Base-by-base conservation (phyloP, 2,329 filamentous ascomycete species). In the Iodosphaeria phyllophila region DNA sequence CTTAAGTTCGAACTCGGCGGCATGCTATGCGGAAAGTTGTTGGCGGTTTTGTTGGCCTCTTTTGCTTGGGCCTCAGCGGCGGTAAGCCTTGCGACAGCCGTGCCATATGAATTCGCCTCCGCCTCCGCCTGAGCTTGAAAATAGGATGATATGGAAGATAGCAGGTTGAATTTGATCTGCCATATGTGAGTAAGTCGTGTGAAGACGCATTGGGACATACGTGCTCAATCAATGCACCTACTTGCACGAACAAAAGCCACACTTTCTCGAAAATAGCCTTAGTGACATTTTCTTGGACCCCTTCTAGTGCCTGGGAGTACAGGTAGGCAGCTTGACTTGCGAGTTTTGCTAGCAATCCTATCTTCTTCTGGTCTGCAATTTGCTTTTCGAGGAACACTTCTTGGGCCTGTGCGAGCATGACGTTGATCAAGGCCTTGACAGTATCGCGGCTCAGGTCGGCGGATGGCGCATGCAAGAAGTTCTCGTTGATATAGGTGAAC, bases 401-500 rank as follows among this genome's bases (percentile, higher is more conserved):
- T 48, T 98, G 91, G 4, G 78, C 86, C 50, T 98, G 89, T 2
- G 86, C 91, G 28, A 98, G 66, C 64, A 82, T 95, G 30, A 98
- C 70, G 25, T 74, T 68, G 44, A 98, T 95, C 35, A 98, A 52
- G 0, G 82, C 83, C 54, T 93, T 93, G 41, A 98, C 82, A 0
- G 89, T 98, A 25, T 98, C 86, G 31, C 89, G 62, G 47, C 84
- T 95, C 23, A 98, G 54, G 43, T 98, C 89, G n/a, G 80, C 84
- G 6, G 84, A 93, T 1, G 91, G 89, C 2, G 89, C 89, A 42
- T 98, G 89, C 18, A 98, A 59, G 47, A 98, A 98, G 54, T 98
- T 98, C 54, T 98, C 89, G 51, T 98, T 98, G 56, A 98, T 98
- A 43, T 98, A 98, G 26, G 86, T 95, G 50, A 95, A 98, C 89